Base-by-base conservation (phyloP, 2,329 filamentous ascomycete genomes). In the Cercospora sp. region DNA sequence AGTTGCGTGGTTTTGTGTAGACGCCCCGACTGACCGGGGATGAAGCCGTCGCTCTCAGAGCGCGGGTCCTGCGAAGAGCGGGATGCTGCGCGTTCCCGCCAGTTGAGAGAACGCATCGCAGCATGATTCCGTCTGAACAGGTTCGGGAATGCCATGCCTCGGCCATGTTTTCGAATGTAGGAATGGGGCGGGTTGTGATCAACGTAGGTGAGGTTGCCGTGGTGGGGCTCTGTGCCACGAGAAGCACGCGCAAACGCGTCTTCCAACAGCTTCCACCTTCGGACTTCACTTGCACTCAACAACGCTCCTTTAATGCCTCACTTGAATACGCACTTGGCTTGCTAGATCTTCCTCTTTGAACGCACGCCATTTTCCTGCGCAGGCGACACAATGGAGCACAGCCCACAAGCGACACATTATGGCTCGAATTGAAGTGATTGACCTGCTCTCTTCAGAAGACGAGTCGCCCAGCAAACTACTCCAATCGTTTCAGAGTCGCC, bases 391-490 rank as follows among this genome's bases (percentile, higher is more conserved):
- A 57, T 57, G 53, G 53, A 62, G 23, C 18, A 30, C 36, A n/a
- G 9, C 23, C 40, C 8, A 28, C 9, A 30, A 18, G 20, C 12
- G 16, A 30, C 23, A 16, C 16, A 48, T 3, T 16, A 68, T 68
- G 59, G 55, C 63, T 57, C 62, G 58, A 16, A 10, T 28, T 31
- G 60, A 65, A 18, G 40, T 69, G 12, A 65, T 69, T 28, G 68
- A 69, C 28, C 36, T 69, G 33, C 60, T 63, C 2, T 69, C 68
- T 2, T 55, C 40, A 9, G 62, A 66, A 20, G 68, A 69, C 9
- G 61, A 67, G 30, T 67, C 68, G 20, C 67, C 67, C 1, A 60
- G 28, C 16, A 69, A 64, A n/a, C n/a, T 67, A 2, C 57, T 69
- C 13, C 51, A 59, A 10, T 31, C 64, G 5, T 65, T 69, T 18